A percentile compares a stretch with the other conserved stretches of the same genome.
These are phyloP conservation scores for Stagonosporopsis tanaceti DNA, from an alignment of 2,329 filamentous ascomycete genomes.

Conservation along the genomic window DNA sequence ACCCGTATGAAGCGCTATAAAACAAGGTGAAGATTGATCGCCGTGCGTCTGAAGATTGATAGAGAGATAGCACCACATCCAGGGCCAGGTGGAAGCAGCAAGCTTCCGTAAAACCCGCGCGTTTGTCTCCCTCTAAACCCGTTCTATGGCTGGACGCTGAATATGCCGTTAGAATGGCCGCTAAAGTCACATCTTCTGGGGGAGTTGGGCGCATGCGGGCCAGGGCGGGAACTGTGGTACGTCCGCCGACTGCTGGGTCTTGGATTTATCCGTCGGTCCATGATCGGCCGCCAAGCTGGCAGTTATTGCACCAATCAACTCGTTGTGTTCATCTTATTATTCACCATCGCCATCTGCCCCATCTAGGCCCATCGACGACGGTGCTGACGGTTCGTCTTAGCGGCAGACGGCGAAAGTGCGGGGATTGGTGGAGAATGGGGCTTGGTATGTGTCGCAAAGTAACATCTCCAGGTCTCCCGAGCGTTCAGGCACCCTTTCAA, in stretches of 20 bases:
- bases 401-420: slow-evolving; percentile 17
- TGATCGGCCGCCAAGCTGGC: slow-evolving; percentile 18
- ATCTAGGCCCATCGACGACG: slow-evolving; percentile 32
- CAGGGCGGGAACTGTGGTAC: slow-evolving; percentile 30
- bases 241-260: slow-evolving; percentile 34
- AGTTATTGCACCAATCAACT: slow-evolving; percentile 45
- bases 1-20: slow-evolving; percentile 40
- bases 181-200: slow-evolving; percentile 38
- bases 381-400: slow-evolving; percentile 35
- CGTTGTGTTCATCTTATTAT: slow-evolving; percentile 7
- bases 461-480: slow-evolving; percentile 11
- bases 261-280: slow-evolving; percentile 42
- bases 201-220: slow-evolving; percentile 34
- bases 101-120: slow-evolving; percentile 46
- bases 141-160: slow-evolving; percentile 51
- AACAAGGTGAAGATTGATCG: slow-evolving; percentile 40
- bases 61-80: slow-evolving; percentile 45
- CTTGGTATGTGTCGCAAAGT: slow-evolving; percentile 16
- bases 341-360: slow-evolving; percentile 30
- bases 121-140: slow-evolving; percentile 36
- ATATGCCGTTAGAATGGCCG: slow-evolving; percentile 45
- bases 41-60: slow-evolving; percentile 43
- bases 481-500: slow-evolving; percentile 20
- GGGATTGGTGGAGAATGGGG: slow-evolving; percentile 44
- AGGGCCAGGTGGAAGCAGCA: slow-evolving; percentile 39